Conservation (phyloP, 192 early-diverging fungal genomes). For the Kappamyces sp. region DNA sequence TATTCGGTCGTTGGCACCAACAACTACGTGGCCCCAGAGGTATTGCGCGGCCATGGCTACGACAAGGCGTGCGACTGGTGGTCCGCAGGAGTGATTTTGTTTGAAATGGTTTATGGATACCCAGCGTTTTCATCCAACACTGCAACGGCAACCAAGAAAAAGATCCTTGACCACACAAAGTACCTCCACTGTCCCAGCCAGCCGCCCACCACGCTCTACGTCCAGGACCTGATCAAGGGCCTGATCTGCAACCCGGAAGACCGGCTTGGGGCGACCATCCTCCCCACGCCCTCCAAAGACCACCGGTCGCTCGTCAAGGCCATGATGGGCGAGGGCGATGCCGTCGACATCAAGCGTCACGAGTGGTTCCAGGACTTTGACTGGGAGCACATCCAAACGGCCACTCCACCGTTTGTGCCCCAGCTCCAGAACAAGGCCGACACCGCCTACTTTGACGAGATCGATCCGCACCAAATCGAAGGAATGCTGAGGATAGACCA, state of each 20-base stretch:
- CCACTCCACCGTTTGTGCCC: conserved; percentile 33
- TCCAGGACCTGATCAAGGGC: conserved; percentile 53
- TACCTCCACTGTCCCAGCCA: conserved; percentile 51
- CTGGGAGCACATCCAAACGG: conserved; percentile 27
- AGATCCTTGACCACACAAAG: conserved; percentile 64
- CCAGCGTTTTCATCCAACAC: conserved; percentile 58
- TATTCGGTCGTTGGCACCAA: conserved; percentile 47
- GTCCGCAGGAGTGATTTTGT: conserved; percentile 69
- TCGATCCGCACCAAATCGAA: conserved; percentile 34
- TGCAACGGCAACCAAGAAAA: conserved; percentile 54
- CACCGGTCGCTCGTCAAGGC: neutral
- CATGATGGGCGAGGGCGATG: conserved; percentile 26
- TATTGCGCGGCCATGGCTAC: conserved; percentile 44
- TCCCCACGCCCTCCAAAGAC: neutral
- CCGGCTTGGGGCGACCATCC: conserved; percentile 37
- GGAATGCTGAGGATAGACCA: neutral
- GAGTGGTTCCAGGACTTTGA: conserved; percentile 45
- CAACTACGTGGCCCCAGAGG: conserved; percentile 53
- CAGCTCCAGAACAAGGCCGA: conserved; percentile 25
- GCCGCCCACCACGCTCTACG: conserved; percentile 47
- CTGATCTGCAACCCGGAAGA: conserved; percentile 56
- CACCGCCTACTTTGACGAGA: conserved; percentile 41
- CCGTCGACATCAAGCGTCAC: conserved; percentile 41
- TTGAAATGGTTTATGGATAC: conserved; percentile 71
- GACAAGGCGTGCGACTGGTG: conserved; percentile 69